phyloP scores from a whole-genome alignment of 148 eudicot genomes.

The Amaranthus palmeri region DNA sequence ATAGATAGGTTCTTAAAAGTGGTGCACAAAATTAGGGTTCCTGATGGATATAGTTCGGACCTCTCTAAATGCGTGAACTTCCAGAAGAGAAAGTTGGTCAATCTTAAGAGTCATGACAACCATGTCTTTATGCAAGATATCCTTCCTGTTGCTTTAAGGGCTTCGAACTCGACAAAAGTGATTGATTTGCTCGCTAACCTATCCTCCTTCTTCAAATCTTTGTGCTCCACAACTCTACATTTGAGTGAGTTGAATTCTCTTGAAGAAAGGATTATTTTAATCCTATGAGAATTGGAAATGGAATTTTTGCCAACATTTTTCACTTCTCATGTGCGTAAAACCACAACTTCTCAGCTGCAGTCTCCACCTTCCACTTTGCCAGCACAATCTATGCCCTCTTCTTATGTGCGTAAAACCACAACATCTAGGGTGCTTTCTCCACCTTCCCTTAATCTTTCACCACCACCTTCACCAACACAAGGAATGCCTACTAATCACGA shows the following conservation, averaged over 20 bases:
- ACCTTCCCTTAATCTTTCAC: no score
- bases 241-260: neutral
- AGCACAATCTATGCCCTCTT: no score
- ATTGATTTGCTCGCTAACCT: slow-evolving; percentile 1
- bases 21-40: slow-evolving; percentile 5
- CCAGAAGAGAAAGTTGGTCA: slow-evolving; percentile 4
- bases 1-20: slow-evolving; percentile 16
- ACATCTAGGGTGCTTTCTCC: no score
- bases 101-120: slow-evolving; percentile 20
- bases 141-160: slow-evolving; percentile 7
- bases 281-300: slow-evolving; percentile 18
- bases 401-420: no score
- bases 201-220: slow-evolving; percentile 6
- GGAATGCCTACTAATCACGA: no score
- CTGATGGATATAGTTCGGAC: slow-evolving; percentile 14
- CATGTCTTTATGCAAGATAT: slow-evolving; percentile 19
- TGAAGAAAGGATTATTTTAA: slow-evolving; percentile 4
- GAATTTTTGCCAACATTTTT: neutral
- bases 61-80: slow-evolving; percentile 12
- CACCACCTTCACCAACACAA: no score
- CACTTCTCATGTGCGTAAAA: no score
- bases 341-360: no score
- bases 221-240: slow-evolving; percentile 11
- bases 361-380: no score
- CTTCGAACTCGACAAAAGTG: slow-evolving; percentile 5